Conservation (phyloP, 2,329 filamentous ascomycete genomes). For the Colletotrichum sp. region DNA sequence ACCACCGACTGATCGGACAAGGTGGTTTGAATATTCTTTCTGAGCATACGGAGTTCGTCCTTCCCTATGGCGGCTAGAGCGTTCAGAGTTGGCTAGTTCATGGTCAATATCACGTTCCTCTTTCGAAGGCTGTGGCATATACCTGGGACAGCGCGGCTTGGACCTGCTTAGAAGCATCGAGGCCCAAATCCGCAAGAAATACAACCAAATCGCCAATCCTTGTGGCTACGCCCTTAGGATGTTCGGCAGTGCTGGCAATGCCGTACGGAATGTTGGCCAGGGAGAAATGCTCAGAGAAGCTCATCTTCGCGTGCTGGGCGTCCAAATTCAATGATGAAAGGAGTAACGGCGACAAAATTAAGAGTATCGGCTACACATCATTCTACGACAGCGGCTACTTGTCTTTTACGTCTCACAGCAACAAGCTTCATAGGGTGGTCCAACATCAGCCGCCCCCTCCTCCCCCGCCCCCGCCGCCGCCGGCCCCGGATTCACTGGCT, state of each 20-base stretch:
- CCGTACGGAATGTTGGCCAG: constrained; percentile 59
- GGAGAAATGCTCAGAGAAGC: constrained; percentile 53
- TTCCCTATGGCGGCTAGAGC: constrained; percentile 51
- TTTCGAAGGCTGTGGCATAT: constrained; percentile 8
- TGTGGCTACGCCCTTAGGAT: constrained; percentile 49
- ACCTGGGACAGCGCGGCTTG: constrained; percentile 1
- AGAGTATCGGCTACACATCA: neutral
- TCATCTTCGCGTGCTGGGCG: neutral
- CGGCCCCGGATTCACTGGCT: neutral
- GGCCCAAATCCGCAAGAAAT: constrained; percentile 51
- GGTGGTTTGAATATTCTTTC: constrained; percentile 42
- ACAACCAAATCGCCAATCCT: constrained; percentile 55
- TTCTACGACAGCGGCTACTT: neutral
- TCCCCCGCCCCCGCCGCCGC: too few species aligned
- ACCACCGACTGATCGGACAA: constrained; percentile 19
- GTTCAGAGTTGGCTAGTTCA: constrained; percentile 47
- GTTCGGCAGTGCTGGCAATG: constrained; percentile 46
- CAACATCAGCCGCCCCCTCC: neutral
- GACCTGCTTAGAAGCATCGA: constrained; percentile 6
- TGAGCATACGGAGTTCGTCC: constrained; percentile 39
- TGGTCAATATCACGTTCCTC: constrained; percentile 25
- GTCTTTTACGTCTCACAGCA: neutral
- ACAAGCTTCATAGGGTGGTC: neutral
- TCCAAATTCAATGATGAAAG: neutral
- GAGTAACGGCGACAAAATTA: neutral